Evolutionary conservation across 768 basidiomycete genomes (phyloP), one percentile per base, ranked within the genome.

Genomic region (Kwoniella shandongensis): DNA sequence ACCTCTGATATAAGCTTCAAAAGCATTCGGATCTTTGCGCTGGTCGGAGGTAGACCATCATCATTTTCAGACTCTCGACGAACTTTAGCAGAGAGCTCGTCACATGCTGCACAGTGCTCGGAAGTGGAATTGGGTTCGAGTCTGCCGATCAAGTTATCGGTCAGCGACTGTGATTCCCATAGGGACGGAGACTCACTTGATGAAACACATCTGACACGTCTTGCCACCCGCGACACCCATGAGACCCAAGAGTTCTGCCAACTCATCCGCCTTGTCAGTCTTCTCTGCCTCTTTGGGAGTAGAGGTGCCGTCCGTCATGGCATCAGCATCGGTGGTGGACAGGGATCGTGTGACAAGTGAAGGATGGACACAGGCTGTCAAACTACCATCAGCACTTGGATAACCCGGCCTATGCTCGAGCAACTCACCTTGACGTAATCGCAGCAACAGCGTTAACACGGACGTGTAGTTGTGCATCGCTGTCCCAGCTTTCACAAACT

Each of bases 11-110:
- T 78, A 10, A 97, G 76, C 66, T 87, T 81, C 45, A 96, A 66
- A 36, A 90, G 82, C 82, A 87, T 91, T 29, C 86, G 82, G 50
- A 91, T 89, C 78, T 99, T 99, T 18, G 93, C 86, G 6, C 89
- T 91, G 27, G 83, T 81, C 0, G 86, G 86, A 3, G 85, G 86
- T 15, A 85, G 80, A 7, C 77, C 69, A 35, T 81, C 64, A 23
- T 65, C 67, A 4, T 48, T 62, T 6, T 71, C 45, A 11, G 81
- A 52, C 79, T 81, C 44, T 76, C 74, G 41, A 77, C 78, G 0
- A 81, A 83, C 57, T 83, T 78, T 6, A 82, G 81, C 25, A 87
- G 69, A 22, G 18, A 81, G 77, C 4, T 58, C 57, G 20, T 79
- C 78, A 67, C 91, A 94, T 30, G 81, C 82, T 0, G 70, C 61